Percentiles rank a stretch among this genome's conserved stretches.
Conservation (phyloP, 257 asterid species). For the Misopates orontium region DNA sequence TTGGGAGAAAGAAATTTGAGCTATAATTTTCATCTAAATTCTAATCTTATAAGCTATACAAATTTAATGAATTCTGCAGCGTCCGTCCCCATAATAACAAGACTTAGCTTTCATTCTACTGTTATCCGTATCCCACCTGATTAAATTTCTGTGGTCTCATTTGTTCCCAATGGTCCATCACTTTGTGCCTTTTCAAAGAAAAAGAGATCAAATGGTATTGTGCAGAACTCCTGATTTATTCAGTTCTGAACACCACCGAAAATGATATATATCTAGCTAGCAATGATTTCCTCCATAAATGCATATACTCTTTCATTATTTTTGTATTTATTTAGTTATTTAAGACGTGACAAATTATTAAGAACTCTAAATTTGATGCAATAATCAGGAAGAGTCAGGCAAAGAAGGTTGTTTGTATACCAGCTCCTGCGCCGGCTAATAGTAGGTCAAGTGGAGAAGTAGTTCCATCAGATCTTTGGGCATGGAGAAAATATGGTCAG, state of each 20-base stretch:
- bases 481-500: conserved; percentile 98
- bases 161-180: conserved; percentile 30
- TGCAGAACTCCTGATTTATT: no score
- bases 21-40: no score
- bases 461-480: conserved; percentile 97
- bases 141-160: conserved; percentile 29
- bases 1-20: no score
- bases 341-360: no score
- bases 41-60: no score
- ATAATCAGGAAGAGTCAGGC: conserved; percentile 76
- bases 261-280: background rate
- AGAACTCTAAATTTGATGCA: conserved; percentile 31
- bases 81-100: background rate
- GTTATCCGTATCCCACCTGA: conserved; percentile 26
- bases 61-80: no score
- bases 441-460: conserved; percentile 85
- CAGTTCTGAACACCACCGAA: conserved; percentile 1
- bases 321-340: background rate
- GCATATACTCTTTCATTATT: conserved; percentile 7
- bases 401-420: conserved; percentile 85
- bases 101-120: conserved; percentile 28
- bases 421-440: conserved; percentile 88
- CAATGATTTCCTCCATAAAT: conserved; percentile 1
- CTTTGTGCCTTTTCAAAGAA: conserved; percentile 32
- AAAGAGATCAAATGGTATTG: no score